Percentiles rank a stretch among this genome's conserved stretches.
Conservation (phyloP, 306 rosid species). For the Vigna radiata region DNA sequence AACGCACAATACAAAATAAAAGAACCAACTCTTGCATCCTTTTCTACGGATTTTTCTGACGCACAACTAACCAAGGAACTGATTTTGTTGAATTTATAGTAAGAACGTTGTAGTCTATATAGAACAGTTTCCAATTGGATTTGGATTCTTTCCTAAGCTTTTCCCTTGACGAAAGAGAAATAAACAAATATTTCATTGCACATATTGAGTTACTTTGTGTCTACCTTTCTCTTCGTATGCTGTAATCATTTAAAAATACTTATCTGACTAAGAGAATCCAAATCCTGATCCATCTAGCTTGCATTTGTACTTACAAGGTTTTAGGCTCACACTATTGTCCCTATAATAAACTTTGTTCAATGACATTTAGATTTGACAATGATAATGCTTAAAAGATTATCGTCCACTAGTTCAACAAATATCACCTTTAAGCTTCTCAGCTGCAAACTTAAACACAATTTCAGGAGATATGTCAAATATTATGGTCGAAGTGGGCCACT, state of each 20-base stretch:
- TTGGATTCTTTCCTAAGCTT: not conserved
- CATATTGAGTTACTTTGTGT: not conserved
- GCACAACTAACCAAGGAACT: not conserved
- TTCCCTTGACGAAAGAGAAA: not conserved
- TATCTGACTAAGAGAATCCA: not conserved
- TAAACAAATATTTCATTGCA: not conserved
- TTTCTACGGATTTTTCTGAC: not conserved
- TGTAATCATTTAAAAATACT: not conserved
- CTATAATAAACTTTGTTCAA: not conserved
- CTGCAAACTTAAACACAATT: conserved; percentile 61
- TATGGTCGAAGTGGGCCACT: conserved; percentile 53
- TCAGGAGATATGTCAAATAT: conserved; percentile 75
- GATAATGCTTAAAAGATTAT: conserved; percentile 1
- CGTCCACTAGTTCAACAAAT: not conserved
- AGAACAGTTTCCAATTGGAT: not conserved
- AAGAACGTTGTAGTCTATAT: conserved; percentile 2
- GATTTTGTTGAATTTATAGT: not conserved
- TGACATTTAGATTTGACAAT: conserved; percentile 4
- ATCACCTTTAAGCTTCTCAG: conserved; percentile 72
- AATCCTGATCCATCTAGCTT: not conserved
- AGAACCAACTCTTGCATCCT: not conserved
- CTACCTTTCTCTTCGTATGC: not conserved
- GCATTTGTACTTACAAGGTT: not conserved
- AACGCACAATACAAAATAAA: not conserved
- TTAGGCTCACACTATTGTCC: conserved; percentile 30